Evolutionary conservation across 805 yeast species (phyloP).

Genomic region (Sugiyamaella qingdaonensis): DNA sequence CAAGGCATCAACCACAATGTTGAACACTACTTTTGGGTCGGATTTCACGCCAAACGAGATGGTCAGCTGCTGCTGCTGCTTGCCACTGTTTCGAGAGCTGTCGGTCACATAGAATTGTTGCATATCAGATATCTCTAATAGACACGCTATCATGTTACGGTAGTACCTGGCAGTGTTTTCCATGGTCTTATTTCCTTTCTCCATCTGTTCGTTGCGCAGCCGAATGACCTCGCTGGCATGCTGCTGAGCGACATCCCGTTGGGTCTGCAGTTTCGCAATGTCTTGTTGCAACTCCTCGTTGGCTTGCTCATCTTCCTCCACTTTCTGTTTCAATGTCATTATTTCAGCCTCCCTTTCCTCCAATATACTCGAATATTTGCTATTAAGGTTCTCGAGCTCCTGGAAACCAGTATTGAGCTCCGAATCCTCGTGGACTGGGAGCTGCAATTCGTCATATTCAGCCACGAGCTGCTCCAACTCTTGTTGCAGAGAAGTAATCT

Average conservation of each 20-base stretch:
- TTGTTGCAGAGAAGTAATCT: conserved; percentile 28
- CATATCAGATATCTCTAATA: conserved; percentile 11
- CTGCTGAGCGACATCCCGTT: conserved; percentile 8
- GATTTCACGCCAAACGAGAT: background rate
- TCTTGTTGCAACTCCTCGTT: conserved; percentile 15
- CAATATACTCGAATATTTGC: conserved; percentile 24
- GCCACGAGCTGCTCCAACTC: conserved; percentile 8
- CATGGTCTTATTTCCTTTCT: conserved; percentile 13
- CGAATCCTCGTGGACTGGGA: conserved; percentile 27
- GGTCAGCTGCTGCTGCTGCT: background rate
- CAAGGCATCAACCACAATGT: background rate
- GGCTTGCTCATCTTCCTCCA: conserved; percentile 16
- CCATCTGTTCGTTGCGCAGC: conserved; percentile 15
- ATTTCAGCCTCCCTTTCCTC: conserved; percentile 14
- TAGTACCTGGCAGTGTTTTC: conserved; percentile 22
- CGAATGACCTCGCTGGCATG: conserved; percentile 16
- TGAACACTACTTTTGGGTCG: background rate
- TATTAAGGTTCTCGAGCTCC: conserved; percentile 31
- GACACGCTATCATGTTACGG: conserved; percentile 14
- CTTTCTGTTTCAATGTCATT: conserved; percentile 1
- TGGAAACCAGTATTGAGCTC: conserved; percentile 28
- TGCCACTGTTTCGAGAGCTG: background rate
- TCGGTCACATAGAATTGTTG: conserved; percentile 2
- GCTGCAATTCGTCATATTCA: conserved; percentile 21
- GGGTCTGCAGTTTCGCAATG: conserved; percentile 12